These are phyloP conservation scores for Chalciporus piperatus DNA, from an alignment of 768 basidiomycete species.

Conservation along the genomic window DNA sequence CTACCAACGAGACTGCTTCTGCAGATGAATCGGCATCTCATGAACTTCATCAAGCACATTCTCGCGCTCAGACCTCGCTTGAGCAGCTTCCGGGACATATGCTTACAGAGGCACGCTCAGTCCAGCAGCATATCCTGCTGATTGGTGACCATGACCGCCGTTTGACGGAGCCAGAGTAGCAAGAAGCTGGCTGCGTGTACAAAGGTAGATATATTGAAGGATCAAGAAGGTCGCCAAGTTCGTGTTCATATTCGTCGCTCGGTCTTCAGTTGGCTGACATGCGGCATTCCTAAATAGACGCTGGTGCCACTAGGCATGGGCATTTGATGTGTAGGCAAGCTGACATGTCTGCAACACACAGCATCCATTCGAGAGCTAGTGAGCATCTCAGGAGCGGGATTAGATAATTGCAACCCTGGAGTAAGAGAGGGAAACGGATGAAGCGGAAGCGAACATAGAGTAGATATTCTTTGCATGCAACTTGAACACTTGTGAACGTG, in stretches of 20 bases:
- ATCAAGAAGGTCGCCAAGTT: constrained; percentile 43
- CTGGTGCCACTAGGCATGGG: constrained; percentile 43
- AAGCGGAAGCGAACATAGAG: neutral
- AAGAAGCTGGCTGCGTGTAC: constrained; percentile 31
- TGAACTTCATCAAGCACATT: constrained; percentile 4
- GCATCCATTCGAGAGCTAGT: constrained; percentile 34
- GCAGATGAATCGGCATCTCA: constrained; percentile 1
- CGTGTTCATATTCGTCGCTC: constrained; percentile 10
- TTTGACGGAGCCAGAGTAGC: constrained; percentile 6
- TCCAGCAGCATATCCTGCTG: constrained; percentile 42
- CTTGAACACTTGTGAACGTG: too few species aligned
- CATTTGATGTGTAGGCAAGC: neutral
- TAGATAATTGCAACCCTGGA: constrained; percentile 10
- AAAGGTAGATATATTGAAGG: constrained; percentile 42
- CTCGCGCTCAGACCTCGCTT: constrained; percentile 28
- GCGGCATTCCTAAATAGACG: constrained; percentile 32
- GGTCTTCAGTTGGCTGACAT: neutral
- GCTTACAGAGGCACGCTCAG: constrained; percentile 34
- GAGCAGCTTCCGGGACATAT: constrained; percentile 40
- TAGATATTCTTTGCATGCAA: neutral
- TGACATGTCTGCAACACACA: constrained; percentile 10
- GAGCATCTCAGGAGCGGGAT: constrained; percentile 30
- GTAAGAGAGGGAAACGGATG: constrained; percentile 8
- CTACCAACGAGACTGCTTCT: neutral
- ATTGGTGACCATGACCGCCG: constrained; percentile 16